Percentiles rank a stretch among this genome's conserved stretches.
Conservation (phyloP, 2,329 filamentous ascomycete genomes). For the Aspergillus ochraceus region DNA sequence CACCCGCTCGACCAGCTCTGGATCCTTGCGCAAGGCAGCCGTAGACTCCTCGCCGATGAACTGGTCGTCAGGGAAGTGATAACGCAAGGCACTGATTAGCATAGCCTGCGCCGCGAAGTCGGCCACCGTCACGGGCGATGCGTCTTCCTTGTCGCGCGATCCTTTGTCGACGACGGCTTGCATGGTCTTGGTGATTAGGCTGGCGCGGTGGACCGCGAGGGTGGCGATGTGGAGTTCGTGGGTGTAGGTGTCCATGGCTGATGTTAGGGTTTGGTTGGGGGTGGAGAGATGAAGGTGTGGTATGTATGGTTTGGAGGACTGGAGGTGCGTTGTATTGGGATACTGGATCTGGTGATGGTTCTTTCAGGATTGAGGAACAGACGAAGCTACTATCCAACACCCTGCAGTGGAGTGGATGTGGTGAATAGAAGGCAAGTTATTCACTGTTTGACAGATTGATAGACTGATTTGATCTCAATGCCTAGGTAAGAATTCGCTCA, state of each 20-base stretch:
- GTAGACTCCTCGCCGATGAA: constrained; percentile 9
- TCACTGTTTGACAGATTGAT: no score
- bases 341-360: no score
- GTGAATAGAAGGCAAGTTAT: no score
- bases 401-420: no score
- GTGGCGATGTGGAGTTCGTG: constrained; percentile 5
- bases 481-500: no score
- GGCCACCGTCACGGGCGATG: constrained; percentile 6
- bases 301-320: no score
- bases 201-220: constrained; percentile 8
- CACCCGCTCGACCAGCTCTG: constrained; percentile 2
- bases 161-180: not conserved
- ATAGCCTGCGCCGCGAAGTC: constrained; percentile 10
- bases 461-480: no score
- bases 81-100: constrained; percentile 4
- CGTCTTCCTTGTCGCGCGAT: constrained; percentile 2
- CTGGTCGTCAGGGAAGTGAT: constrained; percentile 7
- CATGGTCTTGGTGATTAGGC: constrained; percentile 7
- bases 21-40: constrained; percentile 3
- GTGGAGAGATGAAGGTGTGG: no score
- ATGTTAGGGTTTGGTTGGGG: not conserved
- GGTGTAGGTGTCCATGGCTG: not conserved
- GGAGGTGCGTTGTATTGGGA: no score
- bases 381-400: no score
- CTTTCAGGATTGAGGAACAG: no score